Conservation (phyloP, 2,329 filamentous ascomycete species). For the Colletotrichum musae region DNA sequence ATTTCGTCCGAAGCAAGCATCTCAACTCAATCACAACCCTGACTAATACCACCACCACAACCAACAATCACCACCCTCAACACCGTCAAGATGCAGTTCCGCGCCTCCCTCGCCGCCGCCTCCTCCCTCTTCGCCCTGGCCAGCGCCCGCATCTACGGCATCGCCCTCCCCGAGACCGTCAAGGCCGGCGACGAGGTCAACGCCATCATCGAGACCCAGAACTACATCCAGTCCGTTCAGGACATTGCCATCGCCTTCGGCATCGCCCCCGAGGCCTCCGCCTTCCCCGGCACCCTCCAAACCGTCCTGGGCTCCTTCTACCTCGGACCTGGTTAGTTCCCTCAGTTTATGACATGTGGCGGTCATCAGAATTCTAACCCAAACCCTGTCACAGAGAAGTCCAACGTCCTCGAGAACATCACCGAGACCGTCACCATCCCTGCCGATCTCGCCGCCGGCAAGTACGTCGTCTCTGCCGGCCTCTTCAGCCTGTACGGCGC, state of each 20-base stretch:
- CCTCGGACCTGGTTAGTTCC: constrained; percentile 52
- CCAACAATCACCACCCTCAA: not conserved
- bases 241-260: constrained; percentile 63
- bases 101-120: constrained; percentile 44
- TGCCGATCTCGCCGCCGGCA: constrained; percentile 40
- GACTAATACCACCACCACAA: not conserved
- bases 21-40: not conserved
- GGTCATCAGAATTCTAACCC: not conserved
- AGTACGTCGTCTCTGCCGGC: constrained; percentile 46
- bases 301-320: constrained; percentile 49
- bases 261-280: constrained; percentile 45
- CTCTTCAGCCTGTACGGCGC: constrained; percentile 49
- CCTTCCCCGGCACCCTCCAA: constrained; percentile 46
- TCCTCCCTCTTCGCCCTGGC: constrained; percentile 45
- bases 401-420: constrained; percentile 47
- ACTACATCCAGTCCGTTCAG: constrained; percentile 61
- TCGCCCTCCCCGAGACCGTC: constrained; percentile 58
- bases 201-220: constrained; percentile 55
- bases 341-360: no score
- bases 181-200: constrained; percentile 51
- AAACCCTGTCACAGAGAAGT: constrained; percentile 40
- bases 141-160: constrained; percentile 58
- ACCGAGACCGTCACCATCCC: constrained; percentile 48
- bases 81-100: constrained; percentile 43
- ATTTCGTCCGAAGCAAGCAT: no score